phyloP scores from a whole-genome alignment of 441 rosid genomes.

The Aquilaria agallochum region DNA sequence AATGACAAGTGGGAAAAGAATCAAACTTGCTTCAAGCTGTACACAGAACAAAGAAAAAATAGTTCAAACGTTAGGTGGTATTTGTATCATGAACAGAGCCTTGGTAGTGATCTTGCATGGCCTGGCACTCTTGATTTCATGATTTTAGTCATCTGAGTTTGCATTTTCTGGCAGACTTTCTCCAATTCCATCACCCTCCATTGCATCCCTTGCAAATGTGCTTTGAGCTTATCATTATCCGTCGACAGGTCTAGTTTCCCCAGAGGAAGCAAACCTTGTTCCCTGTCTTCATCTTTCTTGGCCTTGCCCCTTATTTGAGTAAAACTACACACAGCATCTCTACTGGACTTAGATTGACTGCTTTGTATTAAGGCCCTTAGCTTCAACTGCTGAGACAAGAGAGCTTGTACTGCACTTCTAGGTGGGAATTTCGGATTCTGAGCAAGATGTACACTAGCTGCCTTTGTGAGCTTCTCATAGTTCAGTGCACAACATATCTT shows the following conservation, averaged over 20 bases:
- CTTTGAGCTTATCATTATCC: conserved; percentile 42
- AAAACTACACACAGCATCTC: conserved; percentile 24
- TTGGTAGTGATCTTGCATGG: conserved; percentile 58
- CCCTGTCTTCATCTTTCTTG: conserved; percentile 22
- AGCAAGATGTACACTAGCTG: conserved; percentile 49
- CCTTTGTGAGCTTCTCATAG: conserved; percentile 60
- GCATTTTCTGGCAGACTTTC: conserved; percentile 75
- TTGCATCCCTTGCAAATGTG: conserved; percentile 74
- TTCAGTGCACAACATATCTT: conserved; percentile 44
- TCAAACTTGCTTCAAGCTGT: conserved; percentile 12
- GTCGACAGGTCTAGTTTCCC: conserved; percentile 40
- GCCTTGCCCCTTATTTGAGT: conserved; percentile 20
- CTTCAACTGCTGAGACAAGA: conserved; percentile 36
- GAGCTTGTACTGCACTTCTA: conserved; percentile 31
- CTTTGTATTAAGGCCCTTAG: conserved; percentile 33
- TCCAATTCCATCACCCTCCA: conserved; percentile 76
- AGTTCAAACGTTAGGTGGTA: neutral
- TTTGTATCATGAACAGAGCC: conserved; percentile 62
- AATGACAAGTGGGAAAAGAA: neutral
- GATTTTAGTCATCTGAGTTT: conserved; percentile 65
- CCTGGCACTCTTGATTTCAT: conserved; percentile 46
- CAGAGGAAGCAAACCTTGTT: conserved; percentile 39
- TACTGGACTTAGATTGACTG: conserved; percentile 11
- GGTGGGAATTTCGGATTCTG: conserved; percentile 59
- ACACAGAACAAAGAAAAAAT: conserved; percentile 13